Conservation (phyloP, 169 alveolate genomes). For the Plasmodium blacklocki region DNA sequence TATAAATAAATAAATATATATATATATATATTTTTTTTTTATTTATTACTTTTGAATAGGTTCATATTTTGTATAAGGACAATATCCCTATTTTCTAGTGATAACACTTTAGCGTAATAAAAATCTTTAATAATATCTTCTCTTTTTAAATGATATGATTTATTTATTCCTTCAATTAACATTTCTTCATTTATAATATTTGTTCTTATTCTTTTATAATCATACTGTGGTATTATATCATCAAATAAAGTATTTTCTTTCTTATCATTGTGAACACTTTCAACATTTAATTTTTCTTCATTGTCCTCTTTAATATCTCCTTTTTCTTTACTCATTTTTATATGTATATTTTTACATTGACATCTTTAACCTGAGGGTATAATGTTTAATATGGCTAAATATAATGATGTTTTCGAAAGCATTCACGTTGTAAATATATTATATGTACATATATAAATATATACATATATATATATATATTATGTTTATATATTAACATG, state of each 20-base stretch:
- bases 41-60: constrained; percentile 45
- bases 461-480: too few species aligned
- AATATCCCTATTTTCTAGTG: constrained; percentile 47
- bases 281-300: neutral
- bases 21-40: neutral
- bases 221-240: constrained; percentile 36
- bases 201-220: constrained; percentile 49
- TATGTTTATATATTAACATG: too few species aligned
- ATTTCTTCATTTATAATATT: constrained; percentile 63
- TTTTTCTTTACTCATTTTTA: constrained; percentile 15
- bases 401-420: too few species aligned
- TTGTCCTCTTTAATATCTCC: neutral
- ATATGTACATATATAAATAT: too few species aligned
- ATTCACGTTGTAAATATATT: too few species aligned
- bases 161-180: constrained; percentile 33
- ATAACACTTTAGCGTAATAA: constrained; percentile 19
- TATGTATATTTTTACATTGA: too few species aligned
- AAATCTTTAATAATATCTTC: constrained; percentile 27
- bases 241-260: constrained; percentile 21
- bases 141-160: neutral
- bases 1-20: neutral
- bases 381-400: too few species aligned
- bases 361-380: too few species aligned
- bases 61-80: constrained; percentile 48
- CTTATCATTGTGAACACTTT: constrained; percentile 10